phyloP scores from a whole-genome alignment of 768 basidiomycete genomes.

The Agrocybe chaxingu region DNA sequence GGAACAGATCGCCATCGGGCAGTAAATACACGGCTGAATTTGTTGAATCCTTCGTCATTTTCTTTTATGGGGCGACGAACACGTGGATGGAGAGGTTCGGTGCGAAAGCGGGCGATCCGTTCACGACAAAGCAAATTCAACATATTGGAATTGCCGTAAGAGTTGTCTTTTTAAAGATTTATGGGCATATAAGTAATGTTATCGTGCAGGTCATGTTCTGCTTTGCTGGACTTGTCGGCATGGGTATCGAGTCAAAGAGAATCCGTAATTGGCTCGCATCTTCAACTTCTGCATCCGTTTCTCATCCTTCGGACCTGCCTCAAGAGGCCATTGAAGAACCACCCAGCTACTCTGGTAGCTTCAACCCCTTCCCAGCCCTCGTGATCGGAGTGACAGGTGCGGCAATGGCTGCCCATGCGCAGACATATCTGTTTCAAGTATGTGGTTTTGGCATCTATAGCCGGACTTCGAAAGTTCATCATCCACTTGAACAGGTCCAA shows the following conservation, averaged over 20 bases:
- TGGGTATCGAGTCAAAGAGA: conserved; percentile 80
- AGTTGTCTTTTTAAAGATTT: background rate
- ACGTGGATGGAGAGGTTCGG: conserved; percentile 98
- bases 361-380: conserved; percentile 91
- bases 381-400: conserved; percentile 92
- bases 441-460: conserved; percentile 3
- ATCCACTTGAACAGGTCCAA: conserved; percentile 55
- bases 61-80: conserved; percentile 85
- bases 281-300: conserved; percentile 36
- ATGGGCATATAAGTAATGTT: conserved; percentile 1
- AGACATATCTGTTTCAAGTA: conserved; percentile 87
- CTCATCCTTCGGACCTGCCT: conserved; percentile 20
- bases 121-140: conserved; percentile 87
- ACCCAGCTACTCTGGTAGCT: conserved; percentile 69
- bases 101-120: conserved; percentile 74
- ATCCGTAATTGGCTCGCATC: conserved; percentile 73
- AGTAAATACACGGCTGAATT: conserved; percentile 66
- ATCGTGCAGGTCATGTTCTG: conserved; percentile 77
- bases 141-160: conserved; percentile 90
- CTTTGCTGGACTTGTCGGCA: conserved; percentile 89
- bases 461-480: background rate
- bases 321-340: conserved; percentile 60
- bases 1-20: conserved; percentile 69
- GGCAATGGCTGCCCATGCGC: conserved; percentile 91
- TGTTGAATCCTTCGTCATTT: conserved; percentile 77